Conservation (phyloP, 2,329 filamentous ascomycete species). For the Alternaria consortialis region DNA sequence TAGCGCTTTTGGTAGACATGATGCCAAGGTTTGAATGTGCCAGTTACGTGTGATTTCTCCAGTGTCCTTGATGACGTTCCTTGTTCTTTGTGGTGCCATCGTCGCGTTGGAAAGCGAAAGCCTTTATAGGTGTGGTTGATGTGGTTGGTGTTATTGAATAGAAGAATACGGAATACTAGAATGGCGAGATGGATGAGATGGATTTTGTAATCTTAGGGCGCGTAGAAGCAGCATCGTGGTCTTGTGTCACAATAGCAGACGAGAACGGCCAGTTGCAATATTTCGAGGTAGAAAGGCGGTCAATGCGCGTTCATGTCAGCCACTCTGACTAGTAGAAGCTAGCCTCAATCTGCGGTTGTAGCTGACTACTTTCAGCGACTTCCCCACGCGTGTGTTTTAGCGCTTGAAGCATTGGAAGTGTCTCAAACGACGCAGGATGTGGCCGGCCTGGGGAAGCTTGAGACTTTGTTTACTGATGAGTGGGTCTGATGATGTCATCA, state of each 20-base stretch:
- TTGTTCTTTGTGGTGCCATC: constrained; percentile 10
- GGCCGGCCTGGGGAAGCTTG: not conserved
- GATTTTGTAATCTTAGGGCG: not conserved
- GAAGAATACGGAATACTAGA: not conserved
- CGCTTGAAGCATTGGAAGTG: not conserved
- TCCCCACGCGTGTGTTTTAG: not conserved
- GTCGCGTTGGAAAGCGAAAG: not conserved
- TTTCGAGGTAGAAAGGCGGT: constrained; percentile 11
- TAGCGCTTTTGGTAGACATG: constrained; percentile 9
- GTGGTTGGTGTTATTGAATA: not conserved
- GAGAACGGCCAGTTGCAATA: constrained; percentile 5
- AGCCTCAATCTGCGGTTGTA: constrained; percentile 6
- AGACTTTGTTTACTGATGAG: not conserved
- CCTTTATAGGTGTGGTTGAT: not conserved
- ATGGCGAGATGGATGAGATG: not conserved
- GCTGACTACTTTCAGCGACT: not conserved
- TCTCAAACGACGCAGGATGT: not conserved
- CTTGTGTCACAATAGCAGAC: constrained; percentile 1
- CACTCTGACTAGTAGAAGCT: constrained; percentile 11
- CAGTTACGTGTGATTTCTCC: constrained; percentile 11
- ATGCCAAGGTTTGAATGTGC: constrained; percentile 1
- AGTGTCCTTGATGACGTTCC: not conserved
- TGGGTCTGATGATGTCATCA: constrained; percentile 18
- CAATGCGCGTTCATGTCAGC: constrained; percentile 6
- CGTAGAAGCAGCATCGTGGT: constrained; percentile 11